Percentiles rank a stretch among this genome's conserved stretches.
These are phyloP conservation scores for Alternaria panax DNA, from an alignment of 2,329 filamentous ascomycete genomes.

Conservation along the genomic window DNA sequence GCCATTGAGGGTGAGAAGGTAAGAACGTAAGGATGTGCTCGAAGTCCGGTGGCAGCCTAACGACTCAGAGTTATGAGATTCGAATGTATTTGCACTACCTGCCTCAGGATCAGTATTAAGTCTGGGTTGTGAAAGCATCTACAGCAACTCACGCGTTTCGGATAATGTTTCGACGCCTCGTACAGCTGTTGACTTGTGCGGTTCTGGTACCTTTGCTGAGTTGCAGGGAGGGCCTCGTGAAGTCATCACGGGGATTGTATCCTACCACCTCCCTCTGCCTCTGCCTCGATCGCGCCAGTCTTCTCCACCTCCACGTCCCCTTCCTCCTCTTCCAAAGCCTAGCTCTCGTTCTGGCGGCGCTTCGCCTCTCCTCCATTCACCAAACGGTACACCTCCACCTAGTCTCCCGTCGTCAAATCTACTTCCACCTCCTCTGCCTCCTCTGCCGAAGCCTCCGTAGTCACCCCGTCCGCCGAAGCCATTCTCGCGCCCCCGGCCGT, in stretches of 20 bases:
- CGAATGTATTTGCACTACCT: background rate
- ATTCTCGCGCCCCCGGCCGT: conserved; percentile 41
- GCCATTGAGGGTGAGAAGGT: background rate
- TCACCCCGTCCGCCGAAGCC: conserved; percentile 46
- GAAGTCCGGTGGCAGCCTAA: background rate
- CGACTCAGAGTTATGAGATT: background rate
- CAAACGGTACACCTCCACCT: conserved; percentile 56
- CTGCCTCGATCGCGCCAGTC: conserved; percentile 45
- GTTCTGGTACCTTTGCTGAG: background rate
- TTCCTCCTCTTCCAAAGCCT: conserved; percentile 38
- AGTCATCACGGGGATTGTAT: background rate
- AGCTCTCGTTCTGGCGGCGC: conserved; percentile 61
- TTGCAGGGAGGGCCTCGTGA: background rate
- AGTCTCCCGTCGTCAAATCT: conserved; percentile 47
- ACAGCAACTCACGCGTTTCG: background rate
- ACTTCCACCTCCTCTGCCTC: conserved; percentile 49
- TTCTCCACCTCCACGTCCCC: conserved; percentile 47
- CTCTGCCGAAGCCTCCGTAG: conserved; percentile 37
- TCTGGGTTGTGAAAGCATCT: background rate
- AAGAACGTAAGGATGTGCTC: background rate
- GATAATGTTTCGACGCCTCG: background rate
- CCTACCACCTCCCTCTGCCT: conserved; percentile 44
- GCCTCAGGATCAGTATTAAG: background rate
- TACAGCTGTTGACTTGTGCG: background rate
- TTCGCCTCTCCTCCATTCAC: conserved; percentile 74